Conservation (phyloP, 305 asterid species). For the Solanum chacoense region DNA sequence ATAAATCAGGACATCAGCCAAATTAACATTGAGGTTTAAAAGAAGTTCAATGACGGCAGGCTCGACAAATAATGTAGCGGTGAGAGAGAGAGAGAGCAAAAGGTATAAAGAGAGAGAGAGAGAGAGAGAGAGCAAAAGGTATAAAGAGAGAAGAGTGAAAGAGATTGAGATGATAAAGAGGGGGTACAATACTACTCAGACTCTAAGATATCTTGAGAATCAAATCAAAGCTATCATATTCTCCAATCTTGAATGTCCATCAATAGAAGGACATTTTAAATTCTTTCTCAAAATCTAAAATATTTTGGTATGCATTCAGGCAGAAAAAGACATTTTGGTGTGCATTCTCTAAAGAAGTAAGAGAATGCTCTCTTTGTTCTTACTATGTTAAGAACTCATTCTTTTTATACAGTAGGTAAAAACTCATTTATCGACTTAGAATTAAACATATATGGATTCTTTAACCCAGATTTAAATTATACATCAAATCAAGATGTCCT, state of each 20-base stretch:
- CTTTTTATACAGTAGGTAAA: not conserved
- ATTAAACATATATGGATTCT: not conserved
- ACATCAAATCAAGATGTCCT: not conserved
- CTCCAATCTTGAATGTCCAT: not conserved
- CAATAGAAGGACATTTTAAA: not conserved
- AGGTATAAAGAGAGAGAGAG: not conserved
- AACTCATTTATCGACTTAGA: not conserved
- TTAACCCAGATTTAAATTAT: not conserved
- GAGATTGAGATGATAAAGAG: not conserved
- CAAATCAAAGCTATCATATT: not conserved
- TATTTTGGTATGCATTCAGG: not conserved
- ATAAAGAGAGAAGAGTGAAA: not conserved
- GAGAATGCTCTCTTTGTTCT: not conserved
- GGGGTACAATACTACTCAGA: not conserved
- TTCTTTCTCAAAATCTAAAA: not conserved
- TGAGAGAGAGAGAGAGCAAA: not conserved
- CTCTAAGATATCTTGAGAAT: not conserved
- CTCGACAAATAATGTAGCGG: not conserved
- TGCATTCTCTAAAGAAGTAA: not conserved
- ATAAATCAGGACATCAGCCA: not conserved
- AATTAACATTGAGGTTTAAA: not conserved
- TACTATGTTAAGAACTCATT: not conserved
- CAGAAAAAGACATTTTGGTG: not conserved
- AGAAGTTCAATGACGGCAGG: not conserved
- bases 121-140: not conserved